Base-by-base conservation (phyloP, 1,284 basidiomycete genomes). In the Cryptococcus floricola region DNA sequence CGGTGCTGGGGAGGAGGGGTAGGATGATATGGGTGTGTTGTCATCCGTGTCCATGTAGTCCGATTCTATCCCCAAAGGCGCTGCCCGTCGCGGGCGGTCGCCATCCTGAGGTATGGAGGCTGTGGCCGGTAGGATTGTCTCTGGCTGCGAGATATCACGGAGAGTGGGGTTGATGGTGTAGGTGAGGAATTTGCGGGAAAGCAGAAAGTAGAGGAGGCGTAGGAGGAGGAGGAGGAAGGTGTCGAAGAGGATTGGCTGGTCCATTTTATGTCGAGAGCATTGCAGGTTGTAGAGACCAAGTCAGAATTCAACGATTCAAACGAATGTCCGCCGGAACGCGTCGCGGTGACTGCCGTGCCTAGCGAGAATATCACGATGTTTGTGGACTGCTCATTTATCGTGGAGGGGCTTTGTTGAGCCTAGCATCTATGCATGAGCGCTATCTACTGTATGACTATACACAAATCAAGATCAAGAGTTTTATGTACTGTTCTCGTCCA, bases 161-260 rank as follows among this genome's bases (percentile, higher is more conserved):
- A 77, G 63, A 2, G 75, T 72, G 2, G 75, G 75, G 19, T 64
- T 69, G 38, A 78, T 59, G 5, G 73, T 67, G 12, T 62, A 56
- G 16, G 64, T 60, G 18, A 78, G 69, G 64, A 76, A 77, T 18
- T 67, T 60, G 9, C 75, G 65, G 7, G 74, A 70, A 38, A 73
- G 55, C 49, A 74, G 56, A 51, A 74, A 77, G 60, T 69, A 74
- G 37, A 66, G 63, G 2, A 65, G 31, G 16, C 76, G 66, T 4
- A 75, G 53, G 50, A 52, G 46, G 52, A 77, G 23, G 44, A 77
- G 65, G 47, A 76, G 31, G 28, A 67, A 39, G 6, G 75, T 72
- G 60, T 78, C 76, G 52, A 76, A 50, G 12, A 74, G 55, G 41
- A 77, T 64, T 2, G 73, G 67, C 31, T 34, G 31, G 31, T 34